Evolutionary conservation across 352 stramenopile species (phyloP).

Genomic region (Phytophthora pinifolia): DNA sequence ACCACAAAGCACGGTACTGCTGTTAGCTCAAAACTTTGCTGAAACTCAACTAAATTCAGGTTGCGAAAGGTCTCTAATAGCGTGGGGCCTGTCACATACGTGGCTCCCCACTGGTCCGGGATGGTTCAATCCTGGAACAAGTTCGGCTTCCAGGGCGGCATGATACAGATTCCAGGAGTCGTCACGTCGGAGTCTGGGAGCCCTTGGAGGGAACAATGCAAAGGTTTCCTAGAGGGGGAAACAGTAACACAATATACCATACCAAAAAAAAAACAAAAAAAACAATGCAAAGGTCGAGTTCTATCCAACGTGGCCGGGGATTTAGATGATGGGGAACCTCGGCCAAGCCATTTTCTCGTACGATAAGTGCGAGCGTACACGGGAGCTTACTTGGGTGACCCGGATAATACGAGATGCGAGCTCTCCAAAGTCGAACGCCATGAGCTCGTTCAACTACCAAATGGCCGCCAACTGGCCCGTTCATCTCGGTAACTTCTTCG

Average conservation of each 20-base stretch:
- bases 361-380: conserved; percentile 81
- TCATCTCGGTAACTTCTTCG: too few relatives aligned
- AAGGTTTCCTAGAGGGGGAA: too few relatives aligned
- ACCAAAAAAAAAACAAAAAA: too few relatives aligned
- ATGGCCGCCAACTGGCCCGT: conserved; percentile 71
- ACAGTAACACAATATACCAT: too few relatives aligned
- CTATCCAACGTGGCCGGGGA: conserved; percentile 86
- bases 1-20: too few relatives aligned
- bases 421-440: conserved; percentile 43
- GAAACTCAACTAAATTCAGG: too few relatives aligned
- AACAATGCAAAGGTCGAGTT: conserved; percentile 37
- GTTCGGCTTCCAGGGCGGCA: conserved; percentile 94
- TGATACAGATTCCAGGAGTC: conserved; percentile 88
- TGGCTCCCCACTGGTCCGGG: conserved; percentile 41
- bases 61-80: too few relatives aligned
- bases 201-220: too few relatives aligned
- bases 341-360: conserved; percentile 92
- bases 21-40: too few relatives aligned
- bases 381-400: conserved; percentile 51
- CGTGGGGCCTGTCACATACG: too few relatives aligned
- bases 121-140: conserved; percentile 95
- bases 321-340: conserved; percentile 95
- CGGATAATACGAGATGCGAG: conserved; percentile 30
- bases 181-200: conserved; percentile 40
- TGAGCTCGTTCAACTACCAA: conserved; percentile 39